These are phyloP conservation scores for Neolentinus lepideus DNA, from an alignment of 1,284 basidiomycete genomes.

Conservation along the genomic window DNA sequence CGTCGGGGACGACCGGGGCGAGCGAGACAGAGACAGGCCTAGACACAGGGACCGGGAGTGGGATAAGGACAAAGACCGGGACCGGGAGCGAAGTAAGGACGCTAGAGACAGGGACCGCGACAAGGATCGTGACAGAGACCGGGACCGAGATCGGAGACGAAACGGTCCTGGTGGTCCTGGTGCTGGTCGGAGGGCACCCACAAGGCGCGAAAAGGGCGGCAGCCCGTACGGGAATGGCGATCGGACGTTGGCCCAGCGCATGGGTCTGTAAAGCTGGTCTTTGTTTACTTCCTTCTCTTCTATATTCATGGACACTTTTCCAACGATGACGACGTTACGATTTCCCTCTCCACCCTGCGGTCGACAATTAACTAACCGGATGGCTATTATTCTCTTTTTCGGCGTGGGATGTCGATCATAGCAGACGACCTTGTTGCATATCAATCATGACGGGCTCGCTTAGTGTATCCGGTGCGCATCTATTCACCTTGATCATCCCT, in stretches of 20 bases:
- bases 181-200: slow-evolving; percentile 23
- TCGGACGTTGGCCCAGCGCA: slow-evolving; percentile 74
- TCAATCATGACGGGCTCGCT: not conserved
- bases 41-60: slow-evolving; percentile 16
- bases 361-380: not conserved
- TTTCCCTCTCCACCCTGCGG: not conserved
- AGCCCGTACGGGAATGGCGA: slow-evolving; percentile 33
- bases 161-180: slow-evolving; percentile 15
- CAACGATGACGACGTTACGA: not conserved
- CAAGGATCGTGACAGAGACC: slow-evolving; percentile 20
- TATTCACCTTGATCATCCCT: not conserved
- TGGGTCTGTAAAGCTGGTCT: slow-evolving; percentile 33
- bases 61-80: slow-evolving; percentile 24
- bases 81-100: slow-evolving; percentile 21
- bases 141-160: slow-evolving; percentile 17
- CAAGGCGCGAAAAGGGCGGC: slow-evolving; percentile 23
- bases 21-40: slow-evolving; percentile 25
- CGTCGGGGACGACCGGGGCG: slow-evolving; percentile 18
- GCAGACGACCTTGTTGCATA: not conserved
- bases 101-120: slow-evolving; percentile 28
- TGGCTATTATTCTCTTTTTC: not conserved
- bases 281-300: not conserved
- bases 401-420: not conserved
- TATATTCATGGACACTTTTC: not conserved
- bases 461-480: slow-evolving; percentile 3